Evolutionary conservation across 208 protist genomes (phyloP).

Genomic region (Lotmaria passim): DNA sequence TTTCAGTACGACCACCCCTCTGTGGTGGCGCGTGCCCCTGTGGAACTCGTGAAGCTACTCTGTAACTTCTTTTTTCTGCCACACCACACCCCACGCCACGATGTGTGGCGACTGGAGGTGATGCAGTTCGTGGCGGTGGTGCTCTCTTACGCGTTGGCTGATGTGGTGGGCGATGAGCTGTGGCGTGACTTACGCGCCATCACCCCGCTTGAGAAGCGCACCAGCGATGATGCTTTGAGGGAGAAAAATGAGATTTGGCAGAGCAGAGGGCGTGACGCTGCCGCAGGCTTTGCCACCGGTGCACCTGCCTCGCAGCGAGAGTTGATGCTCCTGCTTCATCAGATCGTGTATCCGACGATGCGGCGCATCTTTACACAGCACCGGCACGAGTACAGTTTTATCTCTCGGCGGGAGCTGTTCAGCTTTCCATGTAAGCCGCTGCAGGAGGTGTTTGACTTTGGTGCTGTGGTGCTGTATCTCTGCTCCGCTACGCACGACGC

Average conservation of each 20-base stretch:
- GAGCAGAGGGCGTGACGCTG: neutral
- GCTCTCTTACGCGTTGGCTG: slow-evolving; percentile 44
- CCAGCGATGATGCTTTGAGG: neutral
- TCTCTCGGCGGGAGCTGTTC: slow-evolving; percentile 71
- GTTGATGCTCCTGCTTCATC: slow-evolving; percentile 55
- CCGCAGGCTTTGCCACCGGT: neutral
- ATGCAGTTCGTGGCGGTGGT: slow-evolving; percentile 55
- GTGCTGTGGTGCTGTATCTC: slow-evolving; percentile 63
- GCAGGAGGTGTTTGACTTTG: slow-evolving; percentile 70
- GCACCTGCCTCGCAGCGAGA: neutral
- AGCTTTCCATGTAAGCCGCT: slow-evolving; percentile 58
- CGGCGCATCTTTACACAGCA: slow-evolving; percentile 51
- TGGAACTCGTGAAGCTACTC: slow-evolving; percentile 56
- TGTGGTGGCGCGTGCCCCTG: slow-evolving; percentile 28
- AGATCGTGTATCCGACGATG: slow-evolving; percentile 57
- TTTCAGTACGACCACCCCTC: slow-evolving; percentile 55
- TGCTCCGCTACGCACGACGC: slow-evolving; percentile 43
- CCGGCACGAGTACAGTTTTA: slow-evolving; percentile 67
- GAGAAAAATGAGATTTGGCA: neutral
- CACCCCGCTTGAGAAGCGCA: neutral
- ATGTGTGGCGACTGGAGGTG: slow-evolving; percentile 74
- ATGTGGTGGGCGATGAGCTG: slow-evolving; percentile 48
- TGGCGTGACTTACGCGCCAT: slow-evolving; percentile 29
- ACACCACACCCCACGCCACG: slow-evolving; percentile 46
- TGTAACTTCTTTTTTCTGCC: slow-evolving; percentile 60